Evolutionary conservation across 1,139 yeast species (phyloP).

Genomic region (Hyphopichia khmerensis): DNA sequence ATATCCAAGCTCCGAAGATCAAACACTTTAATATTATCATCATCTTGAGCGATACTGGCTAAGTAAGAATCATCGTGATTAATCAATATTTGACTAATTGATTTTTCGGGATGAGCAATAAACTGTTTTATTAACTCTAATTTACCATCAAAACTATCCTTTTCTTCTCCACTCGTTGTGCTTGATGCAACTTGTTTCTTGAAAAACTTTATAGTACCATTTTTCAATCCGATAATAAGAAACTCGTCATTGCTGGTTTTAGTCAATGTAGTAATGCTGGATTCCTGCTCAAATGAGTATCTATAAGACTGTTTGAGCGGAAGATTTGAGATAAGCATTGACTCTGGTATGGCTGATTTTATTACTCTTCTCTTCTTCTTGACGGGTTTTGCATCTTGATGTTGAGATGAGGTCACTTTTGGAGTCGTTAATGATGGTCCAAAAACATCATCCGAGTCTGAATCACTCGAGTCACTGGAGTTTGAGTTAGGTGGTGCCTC

Average conservation of each 20-base stretch:
- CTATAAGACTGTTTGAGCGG: slow-evolving; percentile 6
- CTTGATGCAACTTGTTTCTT: slow-evolving; percentile 9
- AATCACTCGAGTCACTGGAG: slow-evolving; percentile 4
- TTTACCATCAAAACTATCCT: slow-evolving; percentile 14
- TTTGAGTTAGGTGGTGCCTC: slow-evolving; percentile 3
- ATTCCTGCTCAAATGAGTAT: slow-evolving; percentile 6
- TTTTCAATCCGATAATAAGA: slow-evolving; percentile 34
- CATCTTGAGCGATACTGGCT: slow-evolving; percentile 29
- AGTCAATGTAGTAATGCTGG: neutral
- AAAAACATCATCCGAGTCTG: slow-evolving; percentile 9
- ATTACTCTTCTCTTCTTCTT: slow-evolving; percentile 4
- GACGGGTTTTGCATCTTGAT: neutral
- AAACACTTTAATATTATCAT: slow-evolving; percentile 31
- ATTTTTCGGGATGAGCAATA: slow-evolving; percentile 24
- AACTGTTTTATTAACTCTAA: slow-evolving; percentile 38
- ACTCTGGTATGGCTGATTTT: slow-evolving; percentile 2
- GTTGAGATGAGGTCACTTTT: neutral
- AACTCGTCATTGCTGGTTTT: slow-evolving; percentile 5
- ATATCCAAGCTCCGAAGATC: slow-evolving; percentile 41
- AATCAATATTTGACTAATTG: slow-evolving; percentile 12
- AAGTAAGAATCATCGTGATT: slow-evolving; percentile 19
- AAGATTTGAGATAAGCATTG: slow-evolving; percentile 2
- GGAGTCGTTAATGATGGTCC: slow-evolving; percentile 8
- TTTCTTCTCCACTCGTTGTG: slow-evolving; percentile 4
- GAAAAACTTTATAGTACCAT: slow-evolving; percentile 47